A percentile compares a stretch with the other conserved stretches of the same genome.
These are phyloP conservation scores for Xylaria hypoxylon DNA, from an alignment of 2,329 filamentous ascomycete genomes.

Conservation along the genomic window DNA sequence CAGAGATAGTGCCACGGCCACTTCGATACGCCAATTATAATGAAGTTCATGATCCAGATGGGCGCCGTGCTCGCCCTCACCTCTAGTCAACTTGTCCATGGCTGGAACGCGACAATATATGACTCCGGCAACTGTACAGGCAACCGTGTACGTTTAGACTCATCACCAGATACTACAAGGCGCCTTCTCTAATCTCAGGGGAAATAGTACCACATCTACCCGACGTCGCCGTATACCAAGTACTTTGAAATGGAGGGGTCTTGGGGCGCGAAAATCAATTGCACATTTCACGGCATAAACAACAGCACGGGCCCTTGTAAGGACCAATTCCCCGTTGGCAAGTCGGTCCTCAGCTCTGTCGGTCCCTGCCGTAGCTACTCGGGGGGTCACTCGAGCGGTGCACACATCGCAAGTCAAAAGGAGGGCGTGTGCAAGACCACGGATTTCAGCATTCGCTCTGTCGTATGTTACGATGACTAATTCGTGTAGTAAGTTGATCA, in stretches of 20 bases:
- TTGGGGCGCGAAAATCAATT: conserved; percentile 32
- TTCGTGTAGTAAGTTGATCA: not conserved
- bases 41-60: conserved; percentile 29
- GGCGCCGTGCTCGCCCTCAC: conserved; percentile 31
- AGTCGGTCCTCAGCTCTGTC: conserved; percentile 35
- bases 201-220: conserved; percentile 35
- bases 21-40: conserved; percentile 11
- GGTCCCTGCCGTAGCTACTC: conserved; percentile 33
- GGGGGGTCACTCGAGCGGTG: conserved; percentile 32
- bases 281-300: conserved; percentile 31
- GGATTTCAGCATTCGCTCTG: conserved; percentile 35
- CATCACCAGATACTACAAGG: not conserved
- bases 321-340: conserved; percentile 35
- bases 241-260: conserved; percentile 40
- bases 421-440: conserved; percentile 36
- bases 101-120: conserved; percentile 40
- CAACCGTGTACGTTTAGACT: conserved; percentile 28
- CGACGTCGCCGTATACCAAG: conserved; percentile 29
- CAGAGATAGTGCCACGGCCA: conserved; percentile 4
- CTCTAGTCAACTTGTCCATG: conserved; percentile 24
- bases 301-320: conserved; percentile 28
- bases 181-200: conserved; percentile 6
- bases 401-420: conserved; percentile 22
- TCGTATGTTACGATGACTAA: conserved; percentile 35
- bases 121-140: conserved; percentile 34